A percentile compares a stretch with the other conserved stretches of the same genome.
Conservation (phyloP, 371 early-diverging fungal species). For the Gilbertella persicaria region DNA sequence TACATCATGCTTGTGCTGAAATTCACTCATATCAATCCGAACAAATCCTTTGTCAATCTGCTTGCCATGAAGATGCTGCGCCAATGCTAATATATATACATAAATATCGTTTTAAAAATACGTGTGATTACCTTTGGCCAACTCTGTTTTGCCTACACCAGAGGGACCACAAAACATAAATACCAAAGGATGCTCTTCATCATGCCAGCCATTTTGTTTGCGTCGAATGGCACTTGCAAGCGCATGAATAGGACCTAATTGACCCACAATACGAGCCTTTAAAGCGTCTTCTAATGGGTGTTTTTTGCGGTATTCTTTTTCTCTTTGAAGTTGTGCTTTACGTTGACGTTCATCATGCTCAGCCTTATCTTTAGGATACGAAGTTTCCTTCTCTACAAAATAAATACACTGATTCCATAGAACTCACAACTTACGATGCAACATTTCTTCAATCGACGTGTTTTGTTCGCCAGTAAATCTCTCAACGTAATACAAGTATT, state of each 20-base stretch:
- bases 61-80: conserved; percentile 53
- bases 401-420: neutral
- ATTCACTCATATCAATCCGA: conserved; percentile 75
- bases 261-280: conserved; percentile 61
- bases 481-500: conserved; percentile 52
- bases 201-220: conserved; percentile 68
- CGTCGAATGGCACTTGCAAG: conserved; percentile 64
- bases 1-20: conserved; percentile 63
- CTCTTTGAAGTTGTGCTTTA: conserved; percentile 41
- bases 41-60: conserved; percentile 58
- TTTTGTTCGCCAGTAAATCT: conserved; percentile 51
- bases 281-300: conserved; percentile 59
- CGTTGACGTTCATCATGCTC: conserved; percentile 43
- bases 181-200: conserved; percentile 69
- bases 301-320: conserved; percentile 54
- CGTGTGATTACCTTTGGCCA: conserved; percentile 57
- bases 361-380: conserved; percentile 40
- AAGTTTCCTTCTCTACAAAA: conserved; percentile 36
- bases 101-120: conserved; percentile 26
- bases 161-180: conserved; percentile 75
- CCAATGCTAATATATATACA: conserved; percentile 27
- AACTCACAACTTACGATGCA: conserved; percentile 24
- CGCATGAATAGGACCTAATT: conserved; percentile 64
- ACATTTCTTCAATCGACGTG: conserved; percentile 38
- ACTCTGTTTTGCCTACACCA: conserved; percentile 76